Evolutionary conservation across 2,329 filamentous ascomycete species (phyloP).

Genomic region (Calonectria honghensis): DNA sequence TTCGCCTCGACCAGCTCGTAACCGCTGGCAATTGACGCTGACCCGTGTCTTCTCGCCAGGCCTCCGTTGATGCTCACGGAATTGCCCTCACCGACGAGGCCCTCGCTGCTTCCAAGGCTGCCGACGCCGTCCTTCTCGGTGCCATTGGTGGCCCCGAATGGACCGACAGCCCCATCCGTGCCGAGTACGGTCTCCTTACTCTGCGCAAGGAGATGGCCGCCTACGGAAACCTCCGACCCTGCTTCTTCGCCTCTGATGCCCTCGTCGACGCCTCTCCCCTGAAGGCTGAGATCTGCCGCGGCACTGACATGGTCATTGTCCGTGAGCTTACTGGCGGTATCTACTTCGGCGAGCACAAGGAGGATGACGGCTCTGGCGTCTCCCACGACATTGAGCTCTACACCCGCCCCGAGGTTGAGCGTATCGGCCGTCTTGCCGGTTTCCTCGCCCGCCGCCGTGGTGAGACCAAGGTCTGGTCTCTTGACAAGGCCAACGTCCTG

Average conservation of each 20-base stretch:
- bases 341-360: slow-evolving; percentile 94
- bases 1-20: slow-evolving; percentile 15
- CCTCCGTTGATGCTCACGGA: slow-evolving; percentile 90
- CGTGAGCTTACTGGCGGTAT: slow-evolving; percentile 94
- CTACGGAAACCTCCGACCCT: slow-evolving; percentile 96
- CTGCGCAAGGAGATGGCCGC: slow-evolving; percentile 95
- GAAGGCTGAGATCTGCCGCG: slow-evolving; percentile 88
- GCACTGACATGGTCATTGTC: slow-evolving; percentile 93
- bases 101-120: slow-evolving; percentile 86
- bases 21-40: background rate
- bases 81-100: slow-evolving; percentile 88
- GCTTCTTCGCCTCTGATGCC: slow-evolving; percentile 93
- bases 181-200: slow-evolving; percentile 92
- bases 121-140: slow-evolving; percentile 92
- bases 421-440: slow-evolving; percentile 87
- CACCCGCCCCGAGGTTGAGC: slow-evolving; percentile 88
- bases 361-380: slow-evolving; percentile 78
- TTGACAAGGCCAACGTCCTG: slow-evolving; percentile 98
- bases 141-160: slow-evolving; percentile 98
- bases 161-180: slow-evolving; percentile 90
- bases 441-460: slow-evolving; percentile 85
- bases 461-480: slow-evolving; percentile 82
- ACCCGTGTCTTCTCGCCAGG: slow-evolving; percentile 69
- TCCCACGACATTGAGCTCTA: slow-evolving; percentile 93
- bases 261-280: slow-evolving; percentile 91